Conservation (phyloP, 805 yeast genomes). For the Candida gorgasii region DNA sequence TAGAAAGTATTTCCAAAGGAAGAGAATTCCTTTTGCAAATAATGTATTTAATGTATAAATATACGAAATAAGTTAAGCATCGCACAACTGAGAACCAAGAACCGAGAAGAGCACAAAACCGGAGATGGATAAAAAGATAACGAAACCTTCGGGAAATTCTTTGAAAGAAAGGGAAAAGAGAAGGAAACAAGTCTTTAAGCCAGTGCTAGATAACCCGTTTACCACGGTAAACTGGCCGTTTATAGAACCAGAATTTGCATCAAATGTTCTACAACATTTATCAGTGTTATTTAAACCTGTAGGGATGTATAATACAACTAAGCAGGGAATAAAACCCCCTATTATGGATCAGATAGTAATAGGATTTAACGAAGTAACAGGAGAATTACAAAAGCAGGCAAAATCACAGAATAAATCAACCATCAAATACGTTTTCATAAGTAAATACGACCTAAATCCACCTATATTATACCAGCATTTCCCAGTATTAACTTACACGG, state of each 20-base stretch:
- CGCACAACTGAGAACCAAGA: too few species aligned
- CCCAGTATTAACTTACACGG: conserved; percentile 54
- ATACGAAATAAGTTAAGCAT: neutral
- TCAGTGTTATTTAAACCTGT: conserved; percentile 33
- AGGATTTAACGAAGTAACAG: conserved; percentile 61
- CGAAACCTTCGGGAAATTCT: conserved; percentile 26
- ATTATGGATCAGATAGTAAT: conserved; percentile 27
- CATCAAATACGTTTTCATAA: conserved; percentile 53
- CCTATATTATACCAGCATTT: conserved; percentile 53
- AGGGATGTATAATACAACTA: conserved; percentile 24
- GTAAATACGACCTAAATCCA: conserved; percentile 57
- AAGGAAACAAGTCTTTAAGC: conserved; percentile 60
- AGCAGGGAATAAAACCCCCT: conserved; percentile 24
- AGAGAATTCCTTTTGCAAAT: conserved; percentile 15
- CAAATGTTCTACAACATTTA: conserved; percentile 39
- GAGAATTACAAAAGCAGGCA: conserved; percentile 47
- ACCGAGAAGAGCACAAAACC: too few species aligned
- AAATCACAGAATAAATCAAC: conserved; percentile 7
- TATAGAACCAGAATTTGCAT: conserved; percentile 37
- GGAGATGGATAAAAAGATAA: conserved; percentile 4
- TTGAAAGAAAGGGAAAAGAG: conserved; percentile 51
- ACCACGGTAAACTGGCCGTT: conserved; percentile 49
- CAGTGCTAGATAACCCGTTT: conserved; percentile 64
- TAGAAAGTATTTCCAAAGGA: conserved; percentile 51
- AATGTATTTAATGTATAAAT: conserved; percentile 6